Evolutionary conservation across 164 flowering plant species (phyloP).

Genomic region (Stephania yunnanensis): DNA sequence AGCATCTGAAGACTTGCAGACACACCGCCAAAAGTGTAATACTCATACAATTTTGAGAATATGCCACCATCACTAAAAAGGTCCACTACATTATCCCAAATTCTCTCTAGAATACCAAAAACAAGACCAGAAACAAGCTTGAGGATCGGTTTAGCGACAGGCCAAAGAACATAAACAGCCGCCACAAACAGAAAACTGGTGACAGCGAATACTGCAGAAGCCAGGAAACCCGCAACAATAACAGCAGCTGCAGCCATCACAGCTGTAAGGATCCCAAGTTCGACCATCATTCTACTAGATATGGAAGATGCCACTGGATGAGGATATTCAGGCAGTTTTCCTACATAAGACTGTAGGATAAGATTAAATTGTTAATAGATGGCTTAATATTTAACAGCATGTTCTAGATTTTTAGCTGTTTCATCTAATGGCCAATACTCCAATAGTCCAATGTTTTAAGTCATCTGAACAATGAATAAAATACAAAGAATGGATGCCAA

Average conservation of each 20-base stretch:
- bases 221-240: slow-evolving; percentile 70
- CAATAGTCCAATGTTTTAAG: not conserved
- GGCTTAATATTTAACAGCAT: no score
- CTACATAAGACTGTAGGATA: slow-evolving; percentile 72
- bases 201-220: slow-evolving; percentile 72
- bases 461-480: not conserved
- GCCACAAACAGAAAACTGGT: slow-evolving; percentile 55
- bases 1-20: slow-evolving; percentile 61
- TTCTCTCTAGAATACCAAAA: slow-evolving; percentile 42
- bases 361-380: not conserved
- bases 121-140: slow-evolving; percentile 41
- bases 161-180: slow-evolving; percentile 64
- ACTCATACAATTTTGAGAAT: slow-evolving; percentile 47
- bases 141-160: slow-evolving; percentile 54
- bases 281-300: slow-evolving; percentile 90
- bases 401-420: not conserved
- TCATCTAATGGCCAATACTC: not conserved
- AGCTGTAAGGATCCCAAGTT: slow-evolving; percentile 69
- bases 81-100: slow-evolving; percentile 53
- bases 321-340: slow-evolving; percentile 68
- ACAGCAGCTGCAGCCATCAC: slow-evolving; percentile 67
- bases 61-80: slow-evolving; percentile 55
- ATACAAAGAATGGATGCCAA: not conserved
- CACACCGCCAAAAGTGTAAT: slow-evolving; percentile 63
- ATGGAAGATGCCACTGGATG: slow-evolving; percentile 88